These are phyloP conservation scores for Triticum timopheevii DNA, from an alignment of 176 grass and related monocot genomes.

Conservation along the genomic window DNA sequence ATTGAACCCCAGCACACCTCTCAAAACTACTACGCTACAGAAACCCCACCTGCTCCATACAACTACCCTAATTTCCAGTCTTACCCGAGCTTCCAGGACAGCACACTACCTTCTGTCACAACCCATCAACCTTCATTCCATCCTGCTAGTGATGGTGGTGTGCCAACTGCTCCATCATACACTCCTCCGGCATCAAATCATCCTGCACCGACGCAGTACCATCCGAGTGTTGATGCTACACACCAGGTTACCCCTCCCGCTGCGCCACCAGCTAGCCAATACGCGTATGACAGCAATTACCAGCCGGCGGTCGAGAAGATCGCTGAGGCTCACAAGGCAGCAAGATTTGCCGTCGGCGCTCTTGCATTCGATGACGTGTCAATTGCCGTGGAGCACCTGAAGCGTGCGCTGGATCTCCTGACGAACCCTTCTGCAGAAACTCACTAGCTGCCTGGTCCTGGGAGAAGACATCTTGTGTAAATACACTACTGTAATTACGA, in stretches of 20 bases:
- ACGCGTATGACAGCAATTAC: conserved; percentile 81
- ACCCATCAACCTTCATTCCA: conserved; percentile 61
- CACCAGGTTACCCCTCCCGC: conserved; percentile 36
- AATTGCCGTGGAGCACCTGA: conserved; percentile 80
- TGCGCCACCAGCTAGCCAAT: conserved; percentile 49
- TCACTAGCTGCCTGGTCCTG: conserved; percentile 33
- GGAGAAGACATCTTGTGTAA: conserved; percentile 33
- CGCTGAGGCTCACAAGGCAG: conserved; percentile 86
- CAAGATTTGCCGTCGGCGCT: conserved; percentile 91
- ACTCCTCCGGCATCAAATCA: conserved; percentile 36
- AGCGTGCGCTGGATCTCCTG: conserved; percentile 78
- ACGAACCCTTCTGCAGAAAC: conserved; percentile 82
- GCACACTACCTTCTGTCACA: conserved; percentile 54
- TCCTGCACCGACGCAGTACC: conserved; percentile 29
- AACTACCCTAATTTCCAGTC: conserved; percentile 95
- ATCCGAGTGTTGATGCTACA: conserved; percentile 16
- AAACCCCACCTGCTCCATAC: conserved; percentile 53
- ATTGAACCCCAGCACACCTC: conserved; percentile 52
- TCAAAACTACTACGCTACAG: conserved; percentile 61
- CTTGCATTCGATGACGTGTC: conserved; percentile 92
- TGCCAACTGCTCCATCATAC: conserved; percentile 35
- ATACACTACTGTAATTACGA: conserved; percentile 40
- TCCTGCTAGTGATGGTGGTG: conserved; percentile 37
- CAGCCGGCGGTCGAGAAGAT: conserved; percentile 84
- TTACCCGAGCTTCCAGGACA: conserved; percentile 87